Conservation (phyloP, 768 basidiomycete genomes). For the Psilocybe subaeruginosa region DNA sequence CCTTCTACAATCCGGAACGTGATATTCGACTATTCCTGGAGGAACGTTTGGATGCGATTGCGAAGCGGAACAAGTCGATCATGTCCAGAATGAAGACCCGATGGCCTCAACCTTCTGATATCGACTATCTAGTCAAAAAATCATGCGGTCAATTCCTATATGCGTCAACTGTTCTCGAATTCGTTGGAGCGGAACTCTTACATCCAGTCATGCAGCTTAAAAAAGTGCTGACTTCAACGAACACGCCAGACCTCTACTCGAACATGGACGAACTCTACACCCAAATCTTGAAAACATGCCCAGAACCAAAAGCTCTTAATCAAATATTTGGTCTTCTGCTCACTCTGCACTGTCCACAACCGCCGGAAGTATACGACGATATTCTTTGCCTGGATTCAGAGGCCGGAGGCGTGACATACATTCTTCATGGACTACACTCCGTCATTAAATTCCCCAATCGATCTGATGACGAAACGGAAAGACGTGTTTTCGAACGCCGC, state of each 20-base stretch:
- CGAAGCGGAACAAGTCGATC: not conserved
- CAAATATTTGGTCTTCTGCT: slow-evolving; percentile 12
- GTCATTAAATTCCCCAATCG: slow-evolving; percentile 9
- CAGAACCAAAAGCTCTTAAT: not conserved
- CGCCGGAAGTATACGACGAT: slow-evolving; percentile 15
- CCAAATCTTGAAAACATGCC: slow-evolving; percentile 9
- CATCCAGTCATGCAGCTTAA: slow-evolving; percentile 14
- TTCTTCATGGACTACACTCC: slow-evolving; percentile 15
- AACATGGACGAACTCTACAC: slow-evolving; percentile 16
- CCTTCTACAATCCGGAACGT: slow-evolving; percentile 6
- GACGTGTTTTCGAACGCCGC: slow-evolving; percentile 6
- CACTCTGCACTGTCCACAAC: slow-evolving; percentile 11
- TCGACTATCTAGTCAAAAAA: slow-evolving; percentile 12
- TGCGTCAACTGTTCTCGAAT: slow-evolving; percentile 19
- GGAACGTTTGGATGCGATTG: slow-evolving; percentile 13
- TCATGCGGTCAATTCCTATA: slow-evolving; percentile 21
- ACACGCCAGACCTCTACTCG: slow-evolving; percentile 2
- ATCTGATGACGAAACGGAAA: slow-evolving; percentile 12
- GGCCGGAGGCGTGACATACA: slow-evolving; percentile 2
- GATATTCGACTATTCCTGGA: slow-evolving; percentile 17
- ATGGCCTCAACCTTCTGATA: slow-evolving; percentile 6
- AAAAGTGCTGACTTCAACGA: slow-evolving; percentile 1
- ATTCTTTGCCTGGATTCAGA: slow-evolving; percentile 6
- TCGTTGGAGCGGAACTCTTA: slow-evolving; percentile 11
- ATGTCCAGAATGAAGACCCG: not conserved